phyloP scores from a whole-genome alignment of 1,139 yeast species.

The Nadsonia commutata region DNA sequence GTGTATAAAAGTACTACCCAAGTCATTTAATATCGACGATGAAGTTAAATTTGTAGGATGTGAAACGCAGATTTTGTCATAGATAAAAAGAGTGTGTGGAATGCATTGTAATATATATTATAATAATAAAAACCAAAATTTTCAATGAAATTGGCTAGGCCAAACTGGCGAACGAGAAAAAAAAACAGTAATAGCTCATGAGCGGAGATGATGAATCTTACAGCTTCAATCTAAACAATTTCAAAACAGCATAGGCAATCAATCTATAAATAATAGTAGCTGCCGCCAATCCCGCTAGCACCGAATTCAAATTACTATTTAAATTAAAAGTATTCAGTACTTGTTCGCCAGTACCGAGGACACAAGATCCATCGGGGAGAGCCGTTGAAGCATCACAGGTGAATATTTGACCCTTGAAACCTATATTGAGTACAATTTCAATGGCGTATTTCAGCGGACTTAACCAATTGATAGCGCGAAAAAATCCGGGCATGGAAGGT shows the following conservation, averaged over 20 bases:
- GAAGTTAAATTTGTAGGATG: neutral
- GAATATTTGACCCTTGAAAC: conserved; percentile 29
- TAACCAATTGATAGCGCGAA: conserved; percentile 54
- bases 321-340: conserved; percentile 34
- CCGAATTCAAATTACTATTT: conserved; percentile 20
- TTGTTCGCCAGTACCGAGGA: conserved; percentile 33
- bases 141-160: too few relatives aligned
- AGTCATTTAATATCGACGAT: neutral
- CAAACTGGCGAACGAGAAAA: too few relatives aligned
- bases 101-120: neutral
- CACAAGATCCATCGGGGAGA: conserved; percentile 26
- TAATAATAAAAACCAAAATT: conserved; percentile 1
- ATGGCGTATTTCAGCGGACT: conserved; percentile 63
- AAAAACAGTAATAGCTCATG: too few relatives aligned
- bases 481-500: conserved; percentile 51
- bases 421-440: conserved; percentile 36
- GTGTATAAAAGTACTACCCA: neutral
- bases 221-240: conserved; percentile 16
- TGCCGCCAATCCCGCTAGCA: conserved; percentile 23
- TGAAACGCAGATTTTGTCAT: neutral
- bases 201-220: too few relatives aligned
- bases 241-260: conserved; percentile 22
- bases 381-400: conserved; percentile 28
- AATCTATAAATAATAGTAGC: conserved; percentile 24
- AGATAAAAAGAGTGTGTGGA: too few relatives aligned